Evolutionary conservation across 1,284 basidiomycete species (phyloP).

Genomic region (Cystobasidium slooffiae): DNA sequence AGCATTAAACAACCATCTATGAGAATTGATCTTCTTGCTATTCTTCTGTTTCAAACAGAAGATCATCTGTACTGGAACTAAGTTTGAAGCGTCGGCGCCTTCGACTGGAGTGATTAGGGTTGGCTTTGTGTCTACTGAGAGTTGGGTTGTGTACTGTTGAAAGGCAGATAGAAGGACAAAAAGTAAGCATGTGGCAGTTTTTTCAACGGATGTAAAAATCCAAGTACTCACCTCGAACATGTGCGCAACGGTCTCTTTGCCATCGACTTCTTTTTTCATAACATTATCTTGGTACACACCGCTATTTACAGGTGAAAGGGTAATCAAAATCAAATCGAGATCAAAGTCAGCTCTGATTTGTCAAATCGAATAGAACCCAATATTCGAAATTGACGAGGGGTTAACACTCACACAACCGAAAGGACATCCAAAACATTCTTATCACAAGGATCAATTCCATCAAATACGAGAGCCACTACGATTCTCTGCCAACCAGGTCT

Average conservation of each 20-base stretch:
- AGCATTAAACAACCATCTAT: slow-evolving; percentile 96
- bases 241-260: slow-evolving; percentile 79
- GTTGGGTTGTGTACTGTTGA: slow-evolving; percentile 63
- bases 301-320: slow-evolving; percentile 44
- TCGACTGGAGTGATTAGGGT: slow-evolving; percentile 82
- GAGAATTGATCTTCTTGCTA: slow-evolving; percentile 86
- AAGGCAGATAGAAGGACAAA: background rate
- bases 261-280: slow-evolving; percentile 90
- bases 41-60: slow-evolving; percentile 95
- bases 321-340: background rate
- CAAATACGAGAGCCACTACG: slow-evolving; percentile 80
- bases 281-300: slow-evolving; percentile 68
- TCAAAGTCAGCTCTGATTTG: too few relatives aligned
- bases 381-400: slow-evolving; percentile 14
- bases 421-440: slow-evolving; percentile 83
- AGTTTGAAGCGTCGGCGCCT: slow-evolving; percentile 67
- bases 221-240: slow-evolving; percentile 74
- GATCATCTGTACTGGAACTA: slow-evolving; percentile 93
- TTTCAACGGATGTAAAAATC: background rate
- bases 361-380: slow-evolving; percentile 54
- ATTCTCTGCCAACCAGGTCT: slow-evolving; percentile 88
- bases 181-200: background rate
- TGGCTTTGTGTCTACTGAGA: slow-evolving; percentile 76
- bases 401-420: slow-evolving; percentile 10
- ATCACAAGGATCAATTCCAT: slow-evolving; percentile 94